These are phyloP conservation scores for Mucuna pruriens DNA, from an alignment of 306 rosid species.

Conservation along the genomic window DNA sequence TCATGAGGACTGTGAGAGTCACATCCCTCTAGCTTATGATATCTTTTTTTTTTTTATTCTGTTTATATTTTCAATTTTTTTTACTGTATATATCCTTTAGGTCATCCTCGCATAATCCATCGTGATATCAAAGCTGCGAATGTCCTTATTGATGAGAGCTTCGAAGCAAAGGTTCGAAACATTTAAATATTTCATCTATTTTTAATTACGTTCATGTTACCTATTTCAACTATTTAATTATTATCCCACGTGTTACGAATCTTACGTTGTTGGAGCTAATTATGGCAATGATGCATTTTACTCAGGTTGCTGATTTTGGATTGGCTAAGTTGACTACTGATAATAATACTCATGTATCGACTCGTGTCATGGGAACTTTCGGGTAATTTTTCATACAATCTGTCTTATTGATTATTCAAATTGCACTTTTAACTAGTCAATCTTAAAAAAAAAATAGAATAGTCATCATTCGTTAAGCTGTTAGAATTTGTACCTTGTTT, in stretches of 20 bases:
- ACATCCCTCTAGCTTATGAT: not conserved
- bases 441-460: no score
- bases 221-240: not conserved
- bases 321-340: constrained; percentile 82
- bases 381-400: constrained; percentile 76
- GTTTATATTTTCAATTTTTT: not conserved
- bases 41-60: not conserved
- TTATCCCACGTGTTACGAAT: not conserved
- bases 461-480: no score
- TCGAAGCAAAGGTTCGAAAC: constrained; percentile 79
- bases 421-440: no score
- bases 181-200: constrained; percentile 3
- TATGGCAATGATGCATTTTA: not conserved
- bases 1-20: constrained; percentile 86
- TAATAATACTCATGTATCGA: constrained; percentile 84
- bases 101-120: constrained; percentile 86
- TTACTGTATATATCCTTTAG: constrained; percentile 43
- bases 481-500: no score
- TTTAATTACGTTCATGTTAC: constrained; percentile 1
- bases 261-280: constrained; percentile 6
- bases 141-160: constrained; percentile 75
- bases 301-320: constrained; percentile 95
- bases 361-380: constrained; percentile 93
- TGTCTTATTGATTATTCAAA: no score
- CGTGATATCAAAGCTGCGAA: constrained; percentile 92